Conservation (phyloP, 164 flowering plant species). For the Magnolia officinalis region DNA sequence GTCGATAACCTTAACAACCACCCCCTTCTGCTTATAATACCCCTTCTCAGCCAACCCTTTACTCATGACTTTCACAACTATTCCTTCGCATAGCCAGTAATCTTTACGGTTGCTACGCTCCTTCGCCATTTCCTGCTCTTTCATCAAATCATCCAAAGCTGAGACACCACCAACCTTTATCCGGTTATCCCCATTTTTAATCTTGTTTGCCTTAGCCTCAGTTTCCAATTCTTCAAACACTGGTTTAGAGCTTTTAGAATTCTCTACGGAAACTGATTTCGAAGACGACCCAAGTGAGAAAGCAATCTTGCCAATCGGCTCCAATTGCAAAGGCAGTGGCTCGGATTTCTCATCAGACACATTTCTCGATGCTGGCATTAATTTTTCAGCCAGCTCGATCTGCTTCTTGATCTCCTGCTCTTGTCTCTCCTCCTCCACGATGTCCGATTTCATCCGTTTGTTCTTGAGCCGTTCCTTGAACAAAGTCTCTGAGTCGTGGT, state of each 20-base stretch:
- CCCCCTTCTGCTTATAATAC: conserved; percentile 83
- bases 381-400: conserved; percentile 70
- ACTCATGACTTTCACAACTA: conserved; percentile 89
- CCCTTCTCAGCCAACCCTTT: conserved; percentile 68
- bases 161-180: conserved; percentile 32
- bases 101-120: conserved; percentile 73
- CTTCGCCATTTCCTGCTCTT: conserved; percentile 75
- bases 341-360: conserved; percentile 8
- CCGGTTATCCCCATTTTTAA: conserved; percentile 12
- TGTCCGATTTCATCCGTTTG: conserved; percentile 59
- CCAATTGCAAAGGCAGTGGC: conserved; percentile 25
- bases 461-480: conserved; percentile 76
- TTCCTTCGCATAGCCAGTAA: conserved; percentile 82
- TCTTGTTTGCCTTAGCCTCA: conserved; percentile 20
- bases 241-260: conserved; percentile 34
- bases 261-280: conserved; percentile 31
- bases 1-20: conserved; percentile 67
- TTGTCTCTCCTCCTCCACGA: conserved; percentile 82
- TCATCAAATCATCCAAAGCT: conserved; percentile 77
- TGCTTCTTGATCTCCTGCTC: conserved; percentile 73
- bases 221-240: conserved; percentile 44
- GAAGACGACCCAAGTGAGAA: conserved; percentile 47
- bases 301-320: conserved; percentile 46
- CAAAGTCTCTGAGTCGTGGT: conserved; percentile 74
- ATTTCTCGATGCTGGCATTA: conserved; percentile 15